Conservation (phyloP, 306 rosid species). For the Quercus mongolica region DNA sequence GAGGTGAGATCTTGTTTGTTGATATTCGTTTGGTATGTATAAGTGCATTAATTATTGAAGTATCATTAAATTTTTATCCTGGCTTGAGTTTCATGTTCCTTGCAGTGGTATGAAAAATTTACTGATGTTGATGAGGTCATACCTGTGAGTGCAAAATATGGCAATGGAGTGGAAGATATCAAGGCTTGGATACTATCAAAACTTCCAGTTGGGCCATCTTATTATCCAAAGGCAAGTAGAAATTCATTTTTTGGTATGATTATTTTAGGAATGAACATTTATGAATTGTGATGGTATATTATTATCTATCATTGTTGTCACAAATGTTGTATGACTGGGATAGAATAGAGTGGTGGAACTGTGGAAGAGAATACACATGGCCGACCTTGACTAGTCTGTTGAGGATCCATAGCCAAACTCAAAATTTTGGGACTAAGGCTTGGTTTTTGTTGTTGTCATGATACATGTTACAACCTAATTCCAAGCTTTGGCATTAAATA, state of each 20-base stretch:
- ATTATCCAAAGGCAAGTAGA: slow-evolving; percentile 80
- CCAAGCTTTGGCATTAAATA: not conserved
- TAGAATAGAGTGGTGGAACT: too few relatives aligned
- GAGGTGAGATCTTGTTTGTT: slow-evolving; percentile 59
- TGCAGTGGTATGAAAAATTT: slow-evolving; percentile 92
- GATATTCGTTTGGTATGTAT: slow-evolving; percentile 25
- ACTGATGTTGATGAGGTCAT: slow-evolving; percentile 86
- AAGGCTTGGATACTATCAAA: slow-evolving; percentile 92
- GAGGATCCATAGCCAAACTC: too few relatives aligned
- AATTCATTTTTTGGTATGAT: not conserved
- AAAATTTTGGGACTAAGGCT: too few relatives aligned
- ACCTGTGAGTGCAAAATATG: slow-evolving; percentile 96
- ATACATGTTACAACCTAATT: not conserved
- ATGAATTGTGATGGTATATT: not conserved
- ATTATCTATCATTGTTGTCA: slow-evolving; percentile 8
- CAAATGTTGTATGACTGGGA: too few relatives aligned
- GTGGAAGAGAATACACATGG: too few relatives aligned
- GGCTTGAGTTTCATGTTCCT: slow-evolving; percentile 21
- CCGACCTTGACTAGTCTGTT: too few relatives aligned
- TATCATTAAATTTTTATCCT: slow-evolving; percentile 13
- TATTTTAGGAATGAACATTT: not conserved
- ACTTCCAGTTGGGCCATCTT: slow-evolving; percentile 88
- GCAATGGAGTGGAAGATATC: slow-evolving; percentile 90
- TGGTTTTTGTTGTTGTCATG: not conserved
- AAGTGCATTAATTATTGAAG: slow-evolving; percentile 10